Percentiles rank a stretch among this genome's conserved stretches.
phyloP scores from a whole-genome alignment of 768 basidiomycete genomes.

The Hirschioporus abietinus region DNA sequence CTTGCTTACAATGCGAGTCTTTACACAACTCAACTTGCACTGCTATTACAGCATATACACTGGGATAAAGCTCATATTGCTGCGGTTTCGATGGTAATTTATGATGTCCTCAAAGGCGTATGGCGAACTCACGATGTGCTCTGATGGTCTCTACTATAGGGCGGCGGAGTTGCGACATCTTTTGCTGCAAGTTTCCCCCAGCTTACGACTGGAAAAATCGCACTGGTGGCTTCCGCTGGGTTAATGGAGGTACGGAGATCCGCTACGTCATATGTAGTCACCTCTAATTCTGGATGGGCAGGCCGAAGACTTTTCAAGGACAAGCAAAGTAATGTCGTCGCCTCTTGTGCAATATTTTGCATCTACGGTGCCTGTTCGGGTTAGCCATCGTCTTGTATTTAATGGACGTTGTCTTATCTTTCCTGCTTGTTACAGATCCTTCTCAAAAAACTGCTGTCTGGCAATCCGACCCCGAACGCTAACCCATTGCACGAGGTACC shows the following conservation, averaged over 20 bases:
- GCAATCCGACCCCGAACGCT: constrained; percentile 21
- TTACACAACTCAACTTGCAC: constrained; percentile 73
- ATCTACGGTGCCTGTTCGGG: constrained; percentile 56
- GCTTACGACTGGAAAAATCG: constrained; percentile 59
- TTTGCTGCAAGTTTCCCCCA: constrained; percentile 70
- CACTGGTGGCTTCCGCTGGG: constrained; percentile 65
- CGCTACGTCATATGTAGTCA: neutral
- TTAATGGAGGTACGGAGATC: constrained; percentile 51
- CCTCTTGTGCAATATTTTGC: constrained; percentile 65
- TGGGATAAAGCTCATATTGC: constrained; percentile 65
- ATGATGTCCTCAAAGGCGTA: too few relatives aligned
- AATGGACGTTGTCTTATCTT: neutral
- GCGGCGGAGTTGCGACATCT: constrained; percentile 67
- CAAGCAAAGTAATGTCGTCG: constrained; percentile 73
- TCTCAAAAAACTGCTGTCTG: constrained; percentile 24
- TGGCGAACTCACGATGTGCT: neutral
- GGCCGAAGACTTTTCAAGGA: constrained; percentile 64
- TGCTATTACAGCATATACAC: constrained; percentile 71
- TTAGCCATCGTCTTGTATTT: constrained; percentile 25
- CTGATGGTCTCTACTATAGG: constrained; percentile 33
- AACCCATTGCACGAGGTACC: constrained; percentile 25
- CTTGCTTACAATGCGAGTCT: constrained; percentile 59
- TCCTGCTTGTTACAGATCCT: constrained; percentile 21
- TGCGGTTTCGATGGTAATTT: constrained; percentile 70
- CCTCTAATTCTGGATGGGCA: constrained; percentile 20